A percentile compares a stretch with the other conserved stretches of the same genome.
These are phyloP conservation scores for Trichoderma oligosporum DNA, from an alignment of 2,329 filamentous ascomycete species.

Conservation along the genomic window DNA sequence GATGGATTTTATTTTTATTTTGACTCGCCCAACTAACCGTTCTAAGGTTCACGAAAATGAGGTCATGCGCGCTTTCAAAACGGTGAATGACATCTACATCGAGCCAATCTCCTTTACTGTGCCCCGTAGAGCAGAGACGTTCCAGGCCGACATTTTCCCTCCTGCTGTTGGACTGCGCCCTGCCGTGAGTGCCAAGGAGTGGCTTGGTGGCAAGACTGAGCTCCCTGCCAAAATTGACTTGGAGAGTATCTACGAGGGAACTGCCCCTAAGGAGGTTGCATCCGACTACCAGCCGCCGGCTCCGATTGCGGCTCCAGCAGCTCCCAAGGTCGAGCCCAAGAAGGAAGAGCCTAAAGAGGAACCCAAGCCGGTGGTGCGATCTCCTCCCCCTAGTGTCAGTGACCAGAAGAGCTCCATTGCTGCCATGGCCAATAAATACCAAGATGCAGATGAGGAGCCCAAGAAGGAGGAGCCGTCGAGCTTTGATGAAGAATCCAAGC, in stretches of 20 bases:
- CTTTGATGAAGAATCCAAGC: conserved; percentile 82
- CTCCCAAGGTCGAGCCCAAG: conserved; percentile 38
- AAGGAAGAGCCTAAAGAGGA: conserved; percentile 48
- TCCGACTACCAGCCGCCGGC: conserved; percentile 61
- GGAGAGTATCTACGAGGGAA: conserved; percentile 85
- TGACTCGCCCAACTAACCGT: conserved; percentile 23
- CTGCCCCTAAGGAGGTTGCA: conserved; percentile 71
- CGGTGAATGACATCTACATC: conserved; percentile 88
- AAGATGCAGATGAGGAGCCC: conserved; percentile 60
- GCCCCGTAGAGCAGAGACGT: conserved; percentile 84
- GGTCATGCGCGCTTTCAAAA: conserved; percentile 94
- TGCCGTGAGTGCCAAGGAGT: conserved; percentile 75
- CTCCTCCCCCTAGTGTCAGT: conserved; percentile 63
- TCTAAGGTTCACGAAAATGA: conserved; percentile 85
- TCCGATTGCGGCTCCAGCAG: conserved; percentile 42
- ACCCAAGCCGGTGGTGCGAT: conserved; percentile 45
- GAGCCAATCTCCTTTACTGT: conserved; percentile 98
- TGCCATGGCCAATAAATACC: conserved; percentile 79
- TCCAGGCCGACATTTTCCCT: conserved; percentile 96
- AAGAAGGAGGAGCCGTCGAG: conserved; percentile 65
- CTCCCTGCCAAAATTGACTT: conserved; percentile 90
- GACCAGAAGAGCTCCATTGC: conserved; percentile 87
- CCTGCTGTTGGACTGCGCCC: conserved; percentile 77
- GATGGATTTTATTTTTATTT: neutral
- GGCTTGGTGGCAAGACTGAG: conserved; percentile 79